phyloP scores from a whole-genome alignment of 164 flowering plant species.

The Nelumbo lutea region DNA sequence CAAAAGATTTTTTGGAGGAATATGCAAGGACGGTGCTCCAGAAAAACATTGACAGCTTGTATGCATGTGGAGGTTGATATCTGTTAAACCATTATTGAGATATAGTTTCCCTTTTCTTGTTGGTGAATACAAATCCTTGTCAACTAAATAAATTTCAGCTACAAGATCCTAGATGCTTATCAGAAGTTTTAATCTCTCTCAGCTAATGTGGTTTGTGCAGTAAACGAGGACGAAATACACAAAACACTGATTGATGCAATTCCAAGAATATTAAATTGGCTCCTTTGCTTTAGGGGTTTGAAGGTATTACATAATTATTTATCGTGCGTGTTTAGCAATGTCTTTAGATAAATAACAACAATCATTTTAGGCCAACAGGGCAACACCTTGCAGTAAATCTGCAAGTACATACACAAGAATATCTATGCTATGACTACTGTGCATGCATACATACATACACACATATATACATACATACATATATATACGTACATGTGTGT shows the following conservation, averaged over 20 bases:
- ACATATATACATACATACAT: too few species aligned
- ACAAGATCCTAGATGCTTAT: background rate
- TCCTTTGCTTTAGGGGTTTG: constrained; percentile 44
- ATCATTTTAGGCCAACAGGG: background rate
- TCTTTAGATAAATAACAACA: too few species aligned
- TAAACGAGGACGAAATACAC: constrained; percentile 54
- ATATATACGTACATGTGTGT: too few species aligned
- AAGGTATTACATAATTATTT: constrained; percentile 37
- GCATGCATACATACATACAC: too few species aligned
- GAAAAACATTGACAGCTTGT: constrained; percentile 74
- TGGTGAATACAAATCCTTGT: background rate
- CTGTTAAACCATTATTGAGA: constrained; percentile 1
- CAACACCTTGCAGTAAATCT: too few species aligned
- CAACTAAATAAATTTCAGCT: background rate
- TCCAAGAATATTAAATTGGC: constrained; percentile 75
- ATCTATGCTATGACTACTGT: too few species aligned
- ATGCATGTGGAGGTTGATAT: constrained; percentile 86
- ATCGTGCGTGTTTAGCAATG: background rate
- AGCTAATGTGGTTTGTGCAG: constrained; percentile 45
- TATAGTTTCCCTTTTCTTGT: background rate
- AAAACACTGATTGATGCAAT: constrained; percentile 58
- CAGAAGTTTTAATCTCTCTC: background rate
- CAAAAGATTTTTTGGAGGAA: constrained; percentile 62
- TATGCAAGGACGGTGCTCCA: constrained; percentile 57
- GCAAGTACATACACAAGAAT: too few species aligned